Percentiles rank a stretch among this genome's conserved stretches.
Evolutionary conservation across 495 filamentous ascomycete genomes (phyloP).

Genomic region (Opeltia flavorubescens): DNA sequence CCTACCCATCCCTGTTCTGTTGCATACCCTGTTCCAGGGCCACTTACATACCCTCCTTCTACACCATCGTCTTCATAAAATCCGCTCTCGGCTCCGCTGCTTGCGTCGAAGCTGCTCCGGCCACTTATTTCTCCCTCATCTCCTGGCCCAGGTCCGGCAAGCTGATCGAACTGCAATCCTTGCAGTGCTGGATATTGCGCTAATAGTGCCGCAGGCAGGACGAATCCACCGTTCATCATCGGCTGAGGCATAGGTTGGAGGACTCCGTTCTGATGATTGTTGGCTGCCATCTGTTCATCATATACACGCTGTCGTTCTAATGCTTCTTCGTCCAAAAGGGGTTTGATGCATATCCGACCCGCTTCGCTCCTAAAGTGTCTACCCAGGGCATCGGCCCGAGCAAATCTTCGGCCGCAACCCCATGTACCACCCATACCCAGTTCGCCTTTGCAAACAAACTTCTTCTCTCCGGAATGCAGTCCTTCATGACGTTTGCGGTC

Average conservation of each 20-base stretch:
- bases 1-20: conserved; percentile 8
- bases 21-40: conserved; percentile 15
- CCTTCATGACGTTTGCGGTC: conserved; percentile 87
- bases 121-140: conserved; percentile 66
- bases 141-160: conserved; percentile 29
- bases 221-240: conserved; percentile 35
- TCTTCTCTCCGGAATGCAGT: conserved; percentile 85
- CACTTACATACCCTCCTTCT: conserved; percentile 20
- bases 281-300: conserved; percentile 14
- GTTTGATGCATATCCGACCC: conserved; percentile 89
- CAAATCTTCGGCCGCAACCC: conserved; percentile 90
- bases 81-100: conserved; percentile 46
- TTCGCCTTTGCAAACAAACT: conserved; percentile 89
- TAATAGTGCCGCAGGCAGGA: conserved; percentile 74
- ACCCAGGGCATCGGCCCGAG: conserved; percentile 86
- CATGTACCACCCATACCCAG: conserved; percentile 69
- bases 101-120: conserved; percentile 79
- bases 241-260: conserved; percentile 9
- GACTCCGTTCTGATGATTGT: conserved; percentile 12
- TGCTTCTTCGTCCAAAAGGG: conserved; percentile 46
- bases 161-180: conserved; percentile 61
- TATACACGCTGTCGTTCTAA: conserved; percentile 16
- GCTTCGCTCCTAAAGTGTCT: conserved; percentile 96
- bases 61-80: conserved; percentile 35
- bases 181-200: conserved; percentile 87